Evolutionary conservation across 495 filamentous ascomycete genomes (phyloP), one percentile per base, ranked within the genome.

Genomic region (Ramalina intermedia): DNA sequence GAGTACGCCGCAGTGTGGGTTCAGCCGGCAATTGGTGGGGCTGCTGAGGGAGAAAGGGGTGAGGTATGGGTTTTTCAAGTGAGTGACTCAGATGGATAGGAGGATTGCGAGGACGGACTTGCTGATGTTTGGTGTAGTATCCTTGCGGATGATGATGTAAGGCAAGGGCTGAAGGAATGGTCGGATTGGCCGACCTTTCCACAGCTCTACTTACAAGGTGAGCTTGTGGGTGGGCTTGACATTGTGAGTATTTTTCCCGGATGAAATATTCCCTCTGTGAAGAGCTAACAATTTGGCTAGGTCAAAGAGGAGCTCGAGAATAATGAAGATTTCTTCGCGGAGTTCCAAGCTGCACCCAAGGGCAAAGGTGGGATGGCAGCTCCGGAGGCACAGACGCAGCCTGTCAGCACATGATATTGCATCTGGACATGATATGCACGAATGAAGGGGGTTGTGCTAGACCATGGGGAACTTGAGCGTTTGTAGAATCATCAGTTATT

Each of bases 51-150:
- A 95, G 69, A 78, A 81, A 50, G 81, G 82, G 44, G 82, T 99
- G 36, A 84, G 90, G 61, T 99, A 96, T 65, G 93, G 91, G 6
- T 96, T 96, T 73, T 99, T 99, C 68, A 96, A 99, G 60, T 96
- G 94, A 54, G 66, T 51, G 33, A 12, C 40, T 18, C 6, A 41
- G 13, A 12, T 16, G 9, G 6, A 14, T 17, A 0, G 13, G 4
- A 0, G 14, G 16, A 4, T 33, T 33, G 29, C 12, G 29, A 33
- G 29, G 29, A 33, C 12, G 29, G 14, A 23, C 23, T 42, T n/a
- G 20, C 24, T 18, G 11, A 12, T 17, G 18, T 45, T 1, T n/a
- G 0, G 27, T 13, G 37, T 37, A 57, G 55, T 26, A 55, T 55
- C 14, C 54, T 99, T 47, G 91, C 91, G 53, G 91, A 99, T 64